Base-by-base conservation (phyloP, 805 yeast genomes). In the Candida pseudoglaebosa region DNA sequence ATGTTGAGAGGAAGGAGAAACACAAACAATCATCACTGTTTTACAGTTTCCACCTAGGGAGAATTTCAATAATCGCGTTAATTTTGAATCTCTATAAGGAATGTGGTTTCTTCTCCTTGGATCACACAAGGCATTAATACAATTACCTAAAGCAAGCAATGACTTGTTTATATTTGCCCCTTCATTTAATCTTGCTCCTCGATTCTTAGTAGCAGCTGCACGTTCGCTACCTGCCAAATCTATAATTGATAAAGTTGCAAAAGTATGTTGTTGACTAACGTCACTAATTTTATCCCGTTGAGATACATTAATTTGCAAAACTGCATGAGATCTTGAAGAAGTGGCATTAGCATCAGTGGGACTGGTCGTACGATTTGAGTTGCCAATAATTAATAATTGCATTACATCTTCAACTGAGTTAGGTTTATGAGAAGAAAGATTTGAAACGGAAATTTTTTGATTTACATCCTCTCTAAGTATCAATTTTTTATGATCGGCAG, bases 161-260 rank as follows among this genome's bases (percentile, higher is more conserved):
- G 96, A 88, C 56, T 81, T 78, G 64, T 91, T 91, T 54, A 91
- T 91, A 57, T 87, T 87, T 10, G 97, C 98, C 19, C 98, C 97
- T 58, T 91, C 98, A 40, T 78, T 76, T 10, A 91, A 69, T 35
- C 96, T 65, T 21, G 72, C 76, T 0, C 98, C 98, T 33, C 88
- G 62, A 57, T 91, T 91, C 47, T 77, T 78, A 0, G 98, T 89
- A 0, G 93, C 84, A 0, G 93, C 80, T 0, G 98, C 98, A 30
- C 98, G 69, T 62, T 91, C 98, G 60, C 95, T 84, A 4, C 98
- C 98, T 0, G 98, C 98, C 32, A 91, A 63, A 59, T 91, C 98
- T 34, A 91, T 90, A 19, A 91, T 83, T 1, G 93, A 83, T 21
- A 90, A 64, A 0, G 95, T 86, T 0, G 95, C 89, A 61, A 75